Percentiles rank a stretch among this genome's conserved stretches.
Evolutionary conservation across 805 yeast genomes (phyloP).

Genomic region (Metschnikowia koreensis): DNA sequence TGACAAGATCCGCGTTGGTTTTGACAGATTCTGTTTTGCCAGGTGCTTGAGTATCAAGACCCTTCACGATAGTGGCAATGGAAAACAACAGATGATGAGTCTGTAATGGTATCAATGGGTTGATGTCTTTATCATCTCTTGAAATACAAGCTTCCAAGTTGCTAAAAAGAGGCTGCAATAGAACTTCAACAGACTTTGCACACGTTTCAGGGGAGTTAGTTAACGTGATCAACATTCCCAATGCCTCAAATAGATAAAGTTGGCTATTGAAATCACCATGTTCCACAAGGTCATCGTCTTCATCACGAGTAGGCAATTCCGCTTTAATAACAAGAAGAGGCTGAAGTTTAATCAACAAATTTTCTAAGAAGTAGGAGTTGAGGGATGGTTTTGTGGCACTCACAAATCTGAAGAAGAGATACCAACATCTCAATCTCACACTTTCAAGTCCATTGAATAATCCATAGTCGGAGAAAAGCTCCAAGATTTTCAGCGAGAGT

Average conservation of each 20-base stretch:
- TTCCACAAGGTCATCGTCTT: conserved; percentile 48
- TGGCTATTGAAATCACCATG: conserved; percentile 71
- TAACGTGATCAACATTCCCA: conserved; percentile 69
- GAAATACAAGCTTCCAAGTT: conserved; percentile 65
- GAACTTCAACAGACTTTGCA: conserved; percentile 54
- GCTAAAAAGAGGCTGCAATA: conserved; percentile 72
- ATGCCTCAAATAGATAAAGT: conserved; percentile 77
- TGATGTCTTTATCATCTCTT: conserved; percentile 33
- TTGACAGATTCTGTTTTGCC: conserved; percentile 23
- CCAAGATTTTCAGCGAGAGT: conserved; percentile 56
- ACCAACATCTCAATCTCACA: conserved; percentile 88
- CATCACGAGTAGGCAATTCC: conserved; percentile 52
- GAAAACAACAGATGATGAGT: conserved; percentile 87
- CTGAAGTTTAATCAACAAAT: conserved; percentile 58
- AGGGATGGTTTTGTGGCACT: conserved; percentile 66
- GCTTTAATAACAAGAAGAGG: conserved; percentile 66
- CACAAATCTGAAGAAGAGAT: conserved; percentile 77
- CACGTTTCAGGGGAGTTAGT: conserved; percentile 26
- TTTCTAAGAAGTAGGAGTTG: conserved; percentile 51
- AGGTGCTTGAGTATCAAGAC: conserved; percentile 58
- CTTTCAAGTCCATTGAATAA: conserved; percentile 70
- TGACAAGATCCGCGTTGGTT: conserved; percentile 38
- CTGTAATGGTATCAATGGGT: conserved; percentile 54
- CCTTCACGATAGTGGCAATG: conserved; percentile 85
- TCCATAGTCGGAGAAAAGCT: conserved; percentile 79